These are phyloP conservation scores for Ulmus americana DNA, from an alignment of 331 rosid genomes.

Conservation along the genomic window DNA sequence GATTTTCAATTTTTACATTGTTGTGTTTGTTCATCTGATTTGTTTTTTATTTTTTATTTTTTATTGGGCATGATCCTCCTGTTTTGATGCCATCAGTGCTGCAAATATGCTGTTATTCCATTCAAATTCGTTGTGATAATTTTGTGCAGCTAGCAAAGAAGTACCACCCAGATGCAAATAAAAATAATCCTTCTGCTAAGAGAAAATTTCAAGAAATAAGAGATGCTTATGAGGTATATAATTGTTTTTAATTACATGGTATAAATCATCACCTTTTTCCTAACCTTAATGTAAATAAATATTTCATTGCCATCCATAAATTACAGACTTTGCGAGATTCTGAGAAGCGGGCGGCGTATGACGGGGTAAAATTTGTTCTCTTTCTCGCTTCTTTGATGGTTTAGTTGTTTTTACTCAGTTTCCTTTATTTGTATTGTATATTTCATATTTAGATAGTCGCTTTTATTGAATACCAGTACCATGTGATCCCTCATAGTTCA, in stretches of 20 bases:
- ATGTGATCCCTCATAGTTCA: background rate
- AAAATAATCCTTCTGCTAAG: conserved; percentile 76
- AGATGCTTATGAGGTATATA: conserved; percentile 87
- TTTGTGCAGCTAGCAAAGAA: conserved; percentile 81
- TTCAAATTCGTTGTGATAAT: conserved; percentile 18
- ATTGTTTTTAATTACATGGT: conserved; percentile 1
- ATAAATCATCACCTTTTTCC: background rate
- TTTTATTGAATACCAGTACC: background rate
- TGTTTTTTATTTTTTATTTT: background rate
- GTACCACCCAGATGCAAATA: conserved; percentile 95
- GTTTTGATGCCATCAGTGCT: background rate
- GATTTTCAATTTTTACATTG: background rate
- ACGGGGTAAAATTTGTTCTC: conserved; percentile 41
- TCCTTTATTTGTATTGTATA: background rate
- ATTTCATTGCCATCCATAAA: conserved; percentile 22
- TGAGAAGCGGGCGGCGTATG: conserved; percentile 62
- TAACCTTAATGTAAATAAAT: conserved; percentile 3
- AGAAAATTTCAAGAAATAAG: conserved; percentile 87
- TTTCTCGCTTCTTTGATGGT: background rate
- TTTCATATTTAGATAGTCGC: background rate
- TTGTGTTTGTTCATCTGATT: background rate
- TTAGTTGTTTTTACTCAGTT: background rate
- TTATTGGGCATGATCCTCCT: background rate
- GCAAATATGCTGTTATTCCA: background rate
- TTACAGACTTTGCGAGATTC: conserved; percentile 78